Percentiles rank a stretch among this genome's conserved stretches.
Evolutionary conservation across 1,284 basidiomycete species (phyloP).

Genomic region (Porodaedalea pini): DNA sequence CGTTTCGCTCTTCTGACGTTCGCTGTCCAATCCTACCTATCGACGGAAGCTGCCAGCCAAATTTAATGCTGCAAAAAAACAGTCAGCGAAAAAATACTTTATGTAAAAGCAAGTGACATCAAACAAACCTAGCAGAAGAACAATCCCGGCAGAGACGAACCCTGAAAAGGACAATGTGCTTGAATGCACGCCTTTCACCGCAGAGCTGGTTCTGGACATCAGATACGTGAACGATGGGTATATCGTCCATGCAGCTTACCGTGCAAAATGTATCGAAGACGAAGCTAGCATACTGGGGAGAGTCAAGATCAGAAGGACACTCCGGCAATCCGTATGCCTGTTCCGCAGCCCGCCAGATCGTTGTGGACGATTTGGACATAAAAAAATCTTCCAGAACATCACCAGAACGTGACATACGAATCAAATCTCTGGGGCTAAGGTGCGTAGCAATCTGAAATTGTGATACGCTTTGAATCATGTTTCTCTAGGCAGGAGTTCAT

Average conservation of each 20-base stretch:
- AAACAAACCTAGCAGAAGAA: background rate
- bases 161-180: background rate
- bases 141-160: constrained; percentile 5
- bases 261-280: constrained; percentile 10
- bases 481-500: too few relatives aligned
- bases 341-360: background rate
- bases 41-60: too few relatives aligned
- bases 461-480: too few relatives aligned
- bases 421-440: too few relatives aligned
- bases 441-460: too few relatives aligned
- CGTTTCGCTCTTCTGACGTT: too few relatives aligned
- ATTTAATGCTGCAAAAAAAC: background rate
- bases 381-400: background rate
- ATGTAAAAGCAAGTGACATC: background rate
- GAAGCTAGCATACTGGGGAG: constrained; percentile 8
- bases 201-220: background rate
- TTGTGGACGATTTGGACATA: background rate
- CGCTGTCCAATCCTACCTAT: too few relatives aligned
- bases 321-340: background rate
- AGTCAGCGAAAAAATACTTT: background rate
- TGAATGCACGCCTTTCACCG: background rate
- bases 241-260: background rate
- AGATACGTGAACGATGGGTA: background rate
- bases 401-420: background rate
- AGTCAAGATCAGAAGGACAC: constrained; percentile 7